A percentile compares a stretch with the other conserved stretches of the same genome.
Evolutionary conservation across 306 rosid genomes (phyloP).

Genomic region (Corylus heterophylla): DNA sequence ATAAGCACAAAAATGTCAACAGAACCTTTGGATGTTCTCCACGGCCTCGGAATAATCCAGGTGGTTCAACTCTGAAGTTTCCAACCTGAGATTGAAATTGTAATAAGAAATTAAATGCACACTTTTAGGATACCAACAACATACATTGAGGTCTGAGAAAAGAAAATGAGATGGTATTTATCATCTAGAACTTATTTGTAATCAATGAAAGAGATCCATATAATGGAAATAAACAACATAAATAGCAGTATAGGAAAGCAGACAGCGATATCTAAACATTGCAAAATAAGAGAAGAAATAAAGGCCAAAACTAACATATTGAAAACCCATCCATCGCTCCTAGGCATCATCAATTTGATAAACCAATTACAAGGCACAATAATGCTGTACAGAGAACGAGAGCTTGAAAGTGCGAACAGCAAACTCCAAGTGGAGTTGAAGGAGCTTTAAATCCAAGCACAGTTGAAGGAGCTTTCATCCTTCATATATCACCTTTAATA

Average conservation of each 20-base stretch:
- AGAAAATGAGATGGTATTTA: no score
- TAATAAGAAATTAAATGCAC: slow-evolving; percentile 8
- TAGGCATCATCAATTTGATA: background rate
- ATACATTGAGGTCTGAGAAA: background rate
- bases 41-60: slow-evolving; percentile 97
- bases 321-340: background rate
- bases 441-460: background rate
- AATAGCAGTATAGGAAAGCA: background rate
- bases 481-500: background rate
- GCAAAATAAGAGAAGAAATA: background rate
- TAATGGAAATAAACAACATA: background rate
- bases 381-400: background rate
- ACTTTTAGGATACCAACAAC: background rate
- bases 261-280: background rate
- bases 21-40: slow-evolving; percentile 99
- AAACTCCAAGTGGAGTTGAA: background rate
- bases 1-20: slow-evolving; percentile 18
- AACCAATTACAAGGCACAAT: background rate
- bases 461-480: background rate
- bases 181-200: no score
- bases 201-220: background rate
- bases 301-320: background rate
- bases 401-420: background rate
- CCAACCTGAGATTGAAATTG: slow-evolving; percentile 70
- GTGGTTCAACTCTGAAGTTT: slow-evolving; percentile 97